These are phyloP conservation scores for Tremellales sp. DNA, from an alignment of 1,284 basidiomycete species.

Conservation along the genomic window DNA sequence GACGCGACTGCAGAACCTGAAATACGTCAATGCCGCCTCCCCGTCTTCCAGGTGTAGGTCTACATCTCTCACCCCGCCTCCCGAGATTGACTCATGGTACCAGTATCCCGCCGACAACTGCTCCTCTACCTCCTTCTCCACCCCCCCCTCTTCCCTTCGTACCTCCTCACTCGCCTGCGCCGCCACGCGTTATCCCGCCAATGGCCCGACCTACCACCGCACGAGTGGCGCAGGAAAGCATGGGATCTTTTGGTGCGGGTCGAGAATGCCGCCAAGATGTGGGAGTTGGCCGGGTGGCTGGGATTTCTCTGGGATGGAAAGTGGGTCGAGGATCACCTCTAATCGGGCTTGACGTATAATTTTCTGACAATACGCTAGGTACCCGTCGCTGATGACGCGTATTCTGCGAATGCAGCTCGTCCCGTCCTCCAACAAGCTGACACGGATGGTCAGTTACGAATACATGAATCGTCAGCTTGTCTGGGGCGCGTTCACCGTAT, in stretches of 20 bases:
- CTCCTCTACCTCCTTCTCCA: slow-evolving; percentile 64
- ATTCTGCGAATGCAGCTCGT: slow-evolving; percentile 73
- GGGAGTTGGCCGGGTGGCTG: slow-evolving; percentile 69
- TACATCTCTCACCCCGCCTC: background rate
- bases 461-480: slow-evolving; percentile 99
- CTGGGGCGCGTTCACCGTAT: slow-evolving; percentile 95
- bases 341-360: background rate
- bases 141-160: slow-evolving; percentile 69
- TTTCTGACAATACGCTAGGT: slow-evolving; percentile 57
- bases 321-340: slow-evolving; percentile 51
- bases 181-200: slow-evolving; percentile 71
- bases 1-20: slow-evolving; percentile 81
- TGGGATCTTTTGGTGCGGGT: slow-evolving; percentile 69
- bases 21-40: slow-evolving; percentile 15
- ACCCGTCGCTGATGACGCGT: slow-evolving; percentile 79
- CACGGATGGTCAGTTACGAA: slow-evolving; percentile 90
- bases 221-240: slow-evolving; percentile 65
- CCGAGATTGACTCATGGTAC: background rate
- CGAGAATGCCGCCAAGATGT: slow-evolving; percentile 62
- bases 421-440: slow-evolving; percentile 66
- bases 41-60: too few species aligned
- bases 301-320: slow-evolving; percentile 82
- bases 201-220: slow-evolving; percentile 84
- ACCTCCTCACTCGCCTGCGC: slow-evolving; percentile 69
- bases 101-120: slow-evolving; percentile 53